Conservation (phyloP, 2,329 filamentous ascomycete genomes). For the Neopestalotiopsis sp. region DNA sequence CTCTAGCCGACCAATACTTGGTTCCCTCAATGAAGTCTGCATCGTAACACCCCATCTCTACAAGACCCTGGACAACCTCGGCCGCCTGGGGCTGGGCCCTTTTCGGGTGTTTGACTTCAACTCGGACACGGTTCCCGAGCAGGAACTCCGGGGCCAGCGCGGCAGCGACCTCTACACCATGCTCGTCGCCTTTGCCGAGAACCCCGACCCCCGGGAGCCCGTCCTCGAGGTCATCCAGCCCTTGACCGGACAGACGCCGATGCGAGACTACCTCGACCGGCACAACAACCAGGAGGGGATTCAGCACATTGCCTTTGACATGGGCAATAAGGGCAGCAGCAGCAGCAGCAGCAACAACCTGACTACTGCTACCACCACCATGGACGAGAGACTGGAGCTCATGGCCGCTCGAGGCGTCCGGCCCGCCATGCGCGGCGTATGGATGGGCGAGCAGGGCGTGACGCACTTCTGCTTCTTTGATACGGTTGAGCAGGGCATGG, state of each 20-base stretch:
- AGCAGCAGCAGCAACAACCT: not conserved
- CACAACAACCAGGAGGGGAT: constrained; percentile 5
- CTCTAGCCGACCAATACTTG: constrained; percentile 5
- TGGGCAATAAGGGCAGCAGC: not conserved
- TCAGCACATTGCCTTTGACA: constrained; percentile 9
- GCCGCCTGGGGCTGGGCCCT: constrained; percentile 6
- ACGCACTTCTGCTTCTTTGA: constrained; percentile 14
- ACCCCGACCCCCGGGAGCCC: not conserved
- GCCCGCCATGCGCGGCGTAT: constrained; percentile 2
- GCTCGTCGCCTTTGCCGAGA: constrained; percentile 11
- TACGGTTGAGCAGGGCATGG: constrained; percentile 6
- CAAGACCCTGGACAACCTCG: constrained; percentile 5
- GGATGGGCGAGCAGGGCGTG: not conserved
- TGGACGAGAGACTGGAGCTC: not conserved
- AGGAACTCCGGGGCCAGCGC: constrained; percentile 1
- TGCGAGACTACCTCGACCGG: constrained; percentile 4
- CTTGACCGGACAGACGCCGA: not conserved
- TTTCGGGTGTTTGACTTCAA: constrained; percentile 5
- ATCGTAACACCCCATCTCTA: constrained; percentile 8
- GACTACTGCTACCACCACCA: not conserved
- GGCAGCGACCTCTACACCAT: constrained; percentile 6
- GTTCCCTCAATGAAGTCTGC: constrained; percentile 6
- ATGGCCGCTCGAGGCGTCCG: not conserved
- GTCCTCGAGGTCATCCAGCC: constrained; percentile 10
- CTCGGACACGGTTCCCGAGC: not conserved